Evolutionary conservation across 306 rosid genomes (phyloP).

Genomic region (Dryas octopetala): DNA sequence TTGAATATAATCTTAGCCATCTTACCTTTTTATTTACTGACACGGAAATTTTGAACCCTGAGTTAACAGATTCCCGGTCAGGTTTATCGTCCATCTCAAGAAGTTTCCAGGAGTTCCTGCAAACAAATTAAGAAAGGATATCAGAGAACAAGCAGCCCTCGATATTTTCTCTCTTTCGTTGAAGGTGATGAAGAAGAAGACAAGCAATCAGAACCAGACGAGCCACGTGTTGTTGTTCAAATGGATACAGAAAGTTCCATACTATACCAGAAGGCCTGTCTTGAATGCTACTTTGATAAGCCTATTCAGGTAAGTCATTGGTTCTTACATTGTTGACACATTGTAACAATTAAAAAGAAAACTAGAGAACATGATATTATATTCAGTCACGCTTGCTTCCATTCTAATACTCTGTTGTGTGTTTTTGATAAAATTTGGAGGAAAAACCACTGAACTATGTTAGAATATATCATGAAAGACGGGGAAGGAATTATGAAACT

Average conservation of each 20-base stretch:
- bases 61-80: slow-evolving; percentile 57
- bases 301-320: slow-evolving; percentile 64
- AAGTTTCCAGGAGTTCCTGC: slow-evolving; percentile 60
- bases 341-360: too few species aligned
- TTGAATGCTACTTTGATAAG: slow-evolving; percentile 73
- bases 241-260: slow-evolving; percentile 92
- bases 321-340: background rate
- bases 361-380: too few species aligned
- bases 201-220: slow-evolving; percentile 37
- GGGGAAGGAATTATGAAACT: too few species aligned
- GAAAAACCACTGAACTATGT: too few species aligned
- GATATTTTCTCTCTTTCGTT: slow-evolving; percentile 63
- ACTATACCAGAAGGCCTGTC: slow-evolving; percentile 70
- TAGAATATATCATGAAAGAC: too few species aligned
- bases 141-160: slow-evolving; percentile 61
- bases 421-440: too few species aligned
- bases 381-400: too few species aligned
- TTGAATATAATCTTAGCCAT: background rate
- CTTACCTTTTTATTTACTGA: background rate
- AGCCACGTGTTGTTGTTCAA: slow-evolving; percentile 69
- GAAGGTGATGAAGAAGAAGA: slow-evolving; percentile 44
- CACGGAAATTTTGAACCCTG: background rate
- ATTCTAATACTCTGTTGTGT: too few species aligned
- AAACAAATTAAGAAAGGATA: slow-evolving; percentile 69
- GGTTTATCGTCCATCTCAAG: slow-evolving; percentile 65